These are phyloP conservation scores for Phytopythium cucurbitacearum DNA, from an alignment of 352 stramenopile genomes.

Conservation along the genomic window DNA sequence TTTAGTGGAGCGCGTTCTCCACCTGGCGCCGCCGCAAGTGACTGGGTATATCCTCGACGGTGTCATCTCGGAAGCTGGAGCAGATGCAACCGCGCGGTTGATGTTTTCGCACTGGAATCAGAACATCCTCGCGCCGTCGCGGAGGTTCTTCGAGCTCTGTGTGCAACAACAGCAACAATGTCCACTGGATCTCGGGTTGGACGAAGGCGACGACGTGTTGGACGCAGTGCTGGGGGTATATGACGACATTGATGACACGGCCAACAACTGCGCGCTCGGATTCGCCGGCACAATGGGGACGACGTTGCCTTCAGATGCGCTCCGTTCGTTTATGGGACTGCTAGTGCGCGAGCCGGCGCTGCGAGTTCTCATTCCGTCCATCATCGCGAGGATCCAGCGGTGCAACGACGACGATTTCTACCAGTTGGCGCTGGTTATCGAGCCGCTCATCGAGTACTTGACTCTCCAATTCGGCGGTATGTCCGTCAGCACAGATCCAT, in stretches of 20 bases:
- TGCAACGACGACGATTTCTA: slow-evolving; percentile 28
- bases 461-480: neutral
- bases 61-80: slow-evolving; percentile 22
- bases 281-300: slow-evolving; percentile 6
- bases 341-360: slow-evolving; percentile 22
- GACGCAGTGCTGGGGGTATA: slow-evolving; percentile 24
- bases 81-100: slow-evolving; percentile 11
- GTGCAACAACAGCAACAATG: slow-evolving; percentile 12
- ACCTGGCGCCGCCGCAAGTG: slow-evolving; percentile 29
- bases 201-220: slow-evolving; percentile 11
- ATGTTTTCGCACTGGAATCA: slow-evolving; percentile 32
- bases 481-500: neutral
- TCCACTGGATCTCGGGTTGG: slow-evolving; percentile 15
- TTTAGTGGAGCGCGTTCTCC: slow-evolving; percentile 47
- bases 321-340: slow-evolving; percentile 30
- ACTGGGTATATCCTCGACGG: slow-evolving; percentile 52
- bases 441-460: slow-evolving; percentile 9
- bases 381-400: slow-evolving; percentile 25
- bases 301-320: slow-evolving; percentile 9
- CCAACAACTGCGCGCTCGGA: slow-evolving; percentile 13
- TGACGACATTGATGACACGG: slow-evolving; percentile 22
- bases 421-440: slow-evolving; percentile 21
- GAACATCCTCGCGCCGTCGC: slow-evolving; percentile 18
- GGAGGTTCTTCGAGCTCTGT: slow-evolving; percentile 24
- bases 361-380: slow-evolving; percentile 23